Evolutionary conservation across 352 stramenopile genomes (phyloP).

Genomic region (Phytophthora rubi): DNA sequence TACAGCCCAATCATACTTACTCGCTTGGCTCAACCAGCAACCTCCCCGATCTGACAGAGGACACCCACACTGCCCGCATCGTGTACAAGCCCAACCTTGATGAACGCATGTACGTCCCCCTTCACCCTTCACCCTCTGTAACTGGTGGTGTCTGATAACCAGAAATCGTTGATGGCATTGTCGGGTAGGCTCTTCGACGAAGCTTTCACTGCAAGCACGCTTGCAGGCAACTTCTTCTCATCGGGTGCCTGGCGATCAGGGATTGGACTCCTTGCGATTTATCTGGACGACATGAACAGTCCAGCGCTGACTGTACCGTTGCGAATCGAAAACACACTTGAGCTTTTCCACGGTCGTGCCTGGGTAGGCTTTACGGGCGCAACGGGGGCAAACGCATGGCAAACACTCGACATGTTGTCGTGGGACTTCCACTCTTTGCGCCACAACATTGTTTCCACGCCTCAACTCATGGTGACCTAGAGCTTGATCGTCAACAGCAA

Average conservation of each 20-base stretch:
- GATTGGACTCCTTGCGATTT: conserved; percentile 84
- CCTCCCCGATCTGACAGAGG: conserved; percentile 84
- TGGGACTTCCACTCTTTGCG: conserved; percentile 83
- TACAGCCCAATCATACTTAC: conserved; percentile 80
- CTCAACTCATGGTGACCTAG: conserved; percentile 16
- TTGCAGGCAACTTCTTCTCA: conserved; percentile 74
- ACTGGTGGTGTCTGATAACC: neutral
- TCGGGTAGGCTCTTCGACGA: conserved; percentile 58
- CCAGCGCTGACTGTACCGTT: conserved; percentile 85
- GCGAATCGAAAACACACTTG: conserved; percentile 81
- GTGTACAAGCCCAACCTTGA: conserved; percentile 79
- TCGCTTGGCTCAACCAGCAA: conserved; percentile 74
- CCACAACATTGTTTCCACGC: conserved; percentile 31
- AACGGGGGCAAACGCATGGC: conserved; percentile 84
- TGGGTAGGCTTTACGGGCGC: conserved; percentile 94
- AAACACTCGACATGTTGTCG: conserved; percentile 89
- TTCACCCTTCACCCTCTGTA: neutral
- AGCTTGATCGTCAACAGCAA: conserved; percentile 9
- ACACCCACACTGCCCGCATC: conserved; percentile 70
- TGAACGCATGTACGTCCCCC: conserved; percentile 51
- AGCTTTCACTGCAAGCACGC: conserved; percentile 57
- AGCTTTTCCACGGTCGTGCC: conserved; percentile 82
- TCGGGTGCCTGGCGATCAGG: conserved; percentile 63
- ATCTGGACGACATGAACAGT: conserved; percentile 86
- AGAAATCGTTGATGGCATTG: conserved; percentile 19